phyloP scores from a whole-genome alignment of 139 green algal species.

The Penium margaritaceum region DNA sequence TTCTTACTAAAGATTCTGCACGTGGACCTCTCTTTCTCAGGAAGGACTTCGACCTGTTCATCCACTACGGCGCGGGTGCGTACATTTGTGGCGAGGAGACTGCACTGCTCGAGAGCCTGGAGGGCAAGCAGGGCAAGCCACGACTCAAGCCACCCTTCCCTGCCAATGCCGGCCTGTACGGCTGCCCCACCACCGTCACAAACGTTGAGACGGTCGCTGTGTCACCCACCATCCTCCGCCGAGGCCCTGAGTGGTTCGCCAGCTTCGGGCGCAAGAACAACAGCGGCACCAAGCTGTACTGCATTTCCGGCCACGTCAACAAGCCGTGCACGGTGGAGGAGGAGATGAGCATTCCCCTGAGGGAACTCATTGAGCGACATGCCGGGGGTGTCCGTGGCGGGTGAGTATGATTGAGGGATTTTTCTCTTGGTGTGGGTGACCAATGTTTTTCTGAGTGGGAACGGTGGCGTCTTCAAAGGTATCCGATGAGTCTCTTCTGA shows the following conservation, averaged over 20 bases:
- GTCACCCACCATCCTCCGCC: constrained; percentile 86
- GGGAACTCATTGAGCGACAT: constrained; percentile 92
- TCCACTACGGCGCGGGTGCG: constrained; percentile 89
- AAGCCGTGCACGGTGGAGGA: constrained; percentile 95
- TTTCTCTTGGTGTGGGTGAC: too few species aligned
- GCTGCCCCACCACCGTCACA: constrained; percentile 92
- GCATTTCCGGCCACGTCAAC: constrained; percentile 98
- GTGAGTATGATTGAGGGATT: too few species aligned
- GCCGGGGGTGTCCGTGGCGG: constrained; percentile 86
- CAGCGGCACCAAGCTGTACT: constrained; percentile 95
- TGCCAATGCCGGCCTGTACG: constrained; percentile 89
- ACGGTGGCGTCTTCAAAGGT: too few species aligned
- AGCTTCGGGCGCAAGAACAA: constrained; percentile 94
- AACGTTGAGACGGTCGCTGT: constrained; percentile 97
- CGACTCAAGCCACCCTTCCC: constrained; percentile 95
- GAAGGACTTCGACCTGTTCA: constrained; percentile 91
- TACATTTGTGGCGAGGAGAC: constrained; percentile 99
- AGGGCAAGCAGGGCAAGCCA: constrained; percentile 94
- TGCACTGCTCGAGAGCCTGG: constrained; percentile 88
- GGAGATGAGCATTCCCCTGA: constrained; percentile 92
- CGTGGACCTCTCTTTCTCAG: too few species aligned
- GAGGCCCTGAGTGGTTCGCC: constrained; percentile 90
- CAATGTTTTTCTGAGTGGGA: too few species aligned
- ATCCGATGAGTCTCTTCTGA: too few species aligned
- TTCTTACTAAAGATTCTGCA: too few species aligned